Conservation (phyloP, 768 basidiomycete species). For the Tricholoma hemisulphureum region DNA sequence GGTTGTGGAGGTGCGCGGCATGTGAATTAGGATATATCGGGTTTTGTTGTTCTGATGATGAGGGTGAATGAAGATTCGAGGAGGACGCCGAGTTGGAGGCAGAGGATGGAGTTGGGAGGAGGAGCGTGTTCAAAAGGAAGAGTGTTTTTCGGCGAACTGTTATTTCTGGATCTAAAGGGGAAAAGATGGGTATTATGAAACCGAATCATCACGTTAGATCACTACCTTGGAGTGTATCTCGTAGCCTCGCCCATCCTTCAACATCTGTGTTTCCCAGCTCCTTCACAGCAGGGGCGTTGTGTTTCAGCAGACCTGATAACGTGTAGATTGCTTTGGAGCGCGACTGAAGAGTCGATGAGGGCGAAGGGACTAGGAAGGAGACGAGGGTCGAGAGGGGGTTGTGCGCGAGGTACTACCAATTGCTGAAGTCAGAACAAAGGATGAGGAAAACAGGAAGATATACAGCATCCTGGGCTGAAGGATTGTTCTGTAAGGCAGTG, state of each 20-base stretch:
- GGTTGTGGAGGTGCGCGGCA: constrained; percentile 57
- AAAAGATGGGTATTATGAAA: not conserved
- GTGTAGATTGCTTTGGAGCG: constrained; percentile 83
- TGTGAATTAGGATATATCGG: constrained; percentile 74
- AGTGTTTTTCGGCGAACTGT: constrained; percentile 72
- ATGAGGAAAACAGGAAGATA: constrained; percentile 23
- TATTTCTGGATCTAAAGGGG: constrained; percentile 70
- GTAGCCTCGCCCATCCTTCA: constrained; percentile 66
- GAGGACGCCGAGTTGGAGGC: constrained; percentile 20
- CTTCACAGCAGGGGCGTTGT: constrained; percentile 65
- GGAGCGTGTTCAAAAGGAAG: constrained; percentile 73
- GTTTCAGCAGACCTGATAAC: constrained; percentile 76
- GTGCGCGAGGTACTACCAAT: constrained; percentile 53
- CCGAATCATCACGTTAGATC: not conserved
- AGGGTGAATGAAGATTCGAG: constrained; percentile 19
- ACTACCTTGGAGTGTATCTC: constrained; percentile 60
- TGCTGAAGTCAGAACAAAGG: constrained; percentile 1
- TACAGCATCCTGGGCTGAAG: constrained; percentile 75
- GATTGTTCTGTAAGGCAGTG: constrained; percentile 89
- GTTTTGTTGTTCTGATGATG: constrained; percentile 13
- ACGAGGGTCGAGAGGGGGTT: constrained; percentile 68
- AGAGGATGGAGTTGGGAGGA: constrained; percentile 45
- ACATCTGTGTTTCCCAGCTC: constrained; percentile 43
- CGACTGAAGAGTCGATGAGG: constrained; percentile 46
- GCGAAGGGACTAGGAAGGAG: constrained; percentile 54